A percentile compares a stretch with the other conserved stretches of the same genome.
Evolutionary conservation across 805 yeast genomes (phyloP).

Genomic region (Saturnispora sanitii): DNA sequence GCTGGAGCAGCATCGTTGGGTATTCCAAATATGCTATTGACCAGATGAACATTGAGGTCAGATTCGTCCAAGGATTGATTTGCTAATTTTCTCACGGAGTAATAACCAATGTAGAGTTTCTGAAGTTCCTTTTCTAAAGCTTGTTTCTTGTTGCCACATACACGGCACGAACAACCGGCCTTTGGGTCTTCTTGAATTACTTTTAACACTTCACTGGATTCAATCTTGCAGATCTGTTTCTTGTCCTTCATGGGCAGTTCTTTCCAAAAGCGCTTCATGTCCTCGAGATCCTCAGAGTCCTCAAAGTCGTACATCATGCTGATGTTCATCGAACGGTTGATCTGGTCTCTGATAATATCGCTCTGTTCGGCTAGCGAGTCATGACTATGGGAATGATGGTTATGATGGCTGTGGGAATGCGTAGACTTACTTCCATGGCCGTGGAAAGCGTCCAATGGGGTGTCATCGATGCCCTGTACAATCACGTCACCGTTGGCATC

Average conservation of each 20-base stretch:
- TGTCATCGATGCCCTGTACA: slow-evolving; percentile 41
- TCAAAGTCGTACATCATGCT: slow-evolving; percentile 24
- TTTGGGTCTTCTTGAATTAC: slow-evolving; percentile 53
- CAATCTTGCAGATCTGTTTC: slow-evolving; percentile 50
- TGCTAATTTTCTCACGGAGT: slow-evolving; percentile 32
- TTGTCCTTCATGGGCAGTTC: slow-evolving; percentile 51
- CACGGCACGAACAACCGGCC: slow-evolving; percentile 56
- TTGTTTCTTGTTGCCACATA: slow-evolving; percentile 65
- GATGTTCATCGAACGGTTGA: slow-evolving; percentile 17
- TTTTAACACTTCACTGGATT: slow-evolving; percentile 58
- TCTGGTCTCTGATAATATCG: slow-evolving; percentile 15
- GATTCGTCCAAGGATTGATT: slow-evolving; percentile 30
- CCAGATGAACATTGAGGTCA: slow-evolving; percentile 21
- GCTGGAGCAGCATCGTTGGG: slow-evolving; percentile 7
- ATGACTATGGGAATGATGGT: slow-evolving; percentile 12
- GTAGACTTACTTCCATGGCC: background rate
- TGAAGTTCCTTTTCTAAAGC: slow-evolving; percentile 72
- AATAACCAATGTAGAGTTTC: slow-evolving; percentile 58
- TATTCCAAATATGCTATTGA: slow-evolving; percentile 22
- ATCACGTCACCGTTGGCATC: slow-evolving; percentile 66
- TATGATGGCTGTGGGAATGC: slow-evolving; percentile 8
- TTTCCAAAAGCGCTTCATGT: slow-evolving; percentile 56
- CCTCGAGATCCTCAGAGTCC: slow-evolving; percentile 41
- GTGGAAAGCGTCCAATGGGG: background rate
- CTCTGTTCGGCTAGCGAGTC: slow-evolving; percentile 15